A percentile compares a stretch with the other conserved stretches of the same genome.
These are phyloP conservation scores for Ophiostoma fasciatum DNA, from an alignment of 2,329 filamentous ascomycete genomes.

Conservation along the genomic window DNA sequence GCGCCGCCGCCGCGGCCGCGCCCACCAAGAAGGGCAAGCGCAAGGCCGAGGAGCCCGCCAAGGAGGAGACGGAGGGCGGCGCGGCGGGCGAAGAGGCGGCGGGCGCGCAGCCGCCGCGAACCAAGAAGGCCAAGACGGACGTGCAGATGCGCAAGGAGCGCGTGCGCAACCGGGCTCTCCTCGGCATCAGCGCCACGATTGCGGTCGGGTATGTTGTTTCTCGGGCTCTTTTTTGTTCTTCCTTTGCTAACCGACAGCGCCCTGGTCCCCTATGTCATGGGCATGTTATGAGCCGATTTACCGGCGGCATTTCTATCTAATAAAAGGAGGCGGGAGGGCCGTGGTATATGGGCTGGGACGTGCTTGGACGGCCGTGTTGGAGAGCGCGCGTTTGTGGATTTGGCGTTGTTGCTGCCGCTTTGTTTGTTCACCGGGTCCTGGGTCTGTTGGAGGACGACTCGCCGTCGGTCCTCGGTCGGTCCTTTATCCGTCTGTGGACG, in stretches of 20 bases:
- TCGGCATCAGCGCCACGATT: conserved; percentile 76
- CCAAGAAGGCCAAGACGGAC: conserved; percentile 70
- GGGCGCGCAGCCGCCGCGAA: conserved; percentile 10
- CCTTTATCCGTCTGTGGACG: too few species aligned
- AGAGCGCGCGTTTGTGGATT: background rate
- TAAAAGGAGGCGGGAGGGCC: background rate
- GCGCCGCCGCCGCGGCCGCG: conserved; percentile 46
- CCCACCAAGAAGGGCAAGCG: conserved; percentile 49
- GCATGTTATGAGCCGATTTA: conserved; percentile 12
- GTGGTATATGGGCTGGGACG: background rate
- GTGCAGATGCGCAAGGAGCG: conserved; percentile 71
- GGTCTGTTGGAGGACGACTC: too few species aligned
- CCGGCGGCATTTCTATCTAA: too few species aligned
- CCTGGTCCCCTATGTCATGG: conserved; percentile 15
- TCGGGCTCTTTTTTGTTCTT: background rate
- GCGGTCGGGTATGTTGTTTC: conserved; percentile 68
- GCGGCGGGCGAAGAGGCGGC: conserved; percentile 16
- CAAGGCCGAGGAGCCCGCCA: conserved; percentile 33
- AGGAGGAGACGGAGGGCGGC: conserved; percentile 35
- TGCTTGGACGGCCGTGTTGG: background rate
- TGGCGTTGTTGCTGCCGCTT: background rate
- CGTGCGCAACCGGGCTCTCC: conserved; percentile 70
- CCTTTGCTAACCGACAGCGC: conserved; percentile 7
- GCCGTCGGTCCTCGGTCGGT: too few species aligned
- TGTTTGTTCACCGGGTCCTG: background rate